Conservation (phyloP, 495 filamentous ascomycete species). For the Clavariopsis aquatica region DNA sequence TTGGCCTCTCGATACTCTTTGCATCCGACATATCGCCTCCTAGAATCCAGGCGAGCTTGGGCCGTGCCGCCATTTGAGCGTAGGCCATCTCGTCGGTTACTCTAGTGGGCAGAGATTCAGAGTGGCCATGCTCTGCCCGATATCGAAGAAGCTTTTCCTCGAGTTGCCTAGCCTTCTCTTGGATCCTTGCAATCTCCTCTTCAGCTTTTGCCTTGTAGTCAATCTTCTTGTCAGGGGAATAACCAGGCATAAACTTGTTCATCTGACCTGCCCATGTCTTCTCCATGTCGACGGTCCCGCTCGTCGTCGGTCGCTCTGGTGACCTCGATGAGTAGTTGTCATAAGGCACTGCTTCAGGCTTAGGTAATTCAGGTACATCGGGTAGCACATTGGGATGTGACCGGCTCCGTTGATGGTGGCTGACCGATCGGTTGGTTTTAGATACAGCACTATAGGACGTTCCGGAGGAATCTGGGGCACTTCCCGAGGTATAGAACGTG, state of each 20-base stretch:
- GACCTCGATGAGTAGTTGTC: not conserved
- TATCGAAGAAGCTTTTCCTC: conserved; percentile 16
- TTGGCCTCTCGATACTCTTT: conserved; percentile 28
- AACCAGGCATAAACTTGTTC: conserved; percentile 17
- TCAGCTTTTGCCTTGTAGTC: conserved; percentile 19
- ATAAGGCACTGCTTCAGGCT: not conserved
- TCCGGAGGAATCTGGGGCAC: conserved; percentile 22
- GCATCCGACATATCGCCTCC: conserved; percentile 21
- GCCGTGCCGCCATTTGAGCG: conserved; percentile 23
- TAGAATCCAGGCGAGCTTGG: conserved; percentile 32
- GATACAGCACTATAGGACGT: conserved; percentile 28
- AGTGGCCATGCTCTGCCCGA: conserved; percentile 3
- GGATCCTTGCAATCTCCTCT: conserved; percentile 25
- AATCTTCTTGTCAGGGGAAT: not conserved
- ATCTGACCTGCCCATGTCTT: conserved; percentile 28
- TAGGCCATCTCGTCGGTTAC: conserved; percentile 33
- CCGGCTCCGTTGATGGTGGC: conserved; percentile 15
- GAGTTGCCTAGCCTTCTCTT: conserved; percentile 21
- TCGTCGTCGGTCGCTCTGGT: conserved; percentile 21
- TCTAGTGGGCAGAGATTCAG: not conserved
- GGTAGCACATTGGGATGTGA: conserved; percentile 2
- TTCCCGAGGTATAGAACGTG: conserved; percentile 29
- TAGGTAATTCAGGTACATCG: conserved; percentile 18
- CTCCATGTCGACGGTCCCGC: conserved; percentile 23
- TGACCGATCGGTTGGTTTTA: conserved; percentile 7